Base-by-base conservation (phyloP, 1,139 yeast species). In the Candida gigantensis region DNA sequence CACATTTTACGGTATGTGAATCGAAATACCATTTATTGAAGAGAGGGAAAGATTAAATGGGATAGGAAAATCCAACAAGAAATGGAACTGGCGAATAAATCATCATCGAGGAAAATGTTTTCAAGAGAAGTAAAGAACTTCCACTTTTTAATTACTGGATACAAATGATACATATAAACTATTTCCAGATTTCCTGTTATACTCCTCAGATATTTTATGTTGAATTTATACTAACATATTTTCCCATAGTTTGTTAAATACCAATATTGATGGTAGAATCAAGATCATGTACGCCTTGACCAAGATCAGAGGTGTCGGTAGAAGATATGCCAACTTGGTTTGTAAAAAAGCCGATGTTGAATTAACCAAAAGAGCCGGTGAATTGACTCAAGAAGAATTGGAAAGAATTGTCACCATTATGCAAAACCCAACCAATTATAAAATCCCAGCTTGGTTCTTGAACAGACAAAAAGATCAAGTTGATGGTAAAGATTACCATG, bases 251-350 rank as follows among this genome's bases (percentile, higher is more conserved):
- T 87, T 92, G 81, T 89, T 92, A 81, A 92, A 94, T 87, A 94
- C 99, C 81, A 94, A 94, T 90, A 96, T 94, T 73, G 99, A 94
- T 78, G 99, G 99, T 85, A 89, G 95, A 88, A 90, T 90, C 83
- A 94, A 94, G 86, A 84, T 94, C 77, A 94, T 92, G 94, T 94
- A 89, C 87, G 99, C 99, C 74, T 82, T 94, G 80, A 90, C 98
- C 84, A 87, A 90, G 79, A 94, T 94, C 70, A 87, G 96, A 82
- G 99, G 99, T 88, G 97, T 94, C 69, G 98, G 98, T 79, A 95
- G 97, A 79, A 95, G 99, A 81, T 94, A 92, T 87, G 82, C 98
- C 77, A 94, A 92, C 92, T 82, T 94, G 80, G 96, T 92, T 70
- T 94, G 97, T 83, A 94, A 94, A 87, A 94, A 90, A 84, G 99